Evolutionary conservation across 495 filamentous ascomycete genomes (phyloP).

Genomic region (Tetracladium setigerum): DNA sequence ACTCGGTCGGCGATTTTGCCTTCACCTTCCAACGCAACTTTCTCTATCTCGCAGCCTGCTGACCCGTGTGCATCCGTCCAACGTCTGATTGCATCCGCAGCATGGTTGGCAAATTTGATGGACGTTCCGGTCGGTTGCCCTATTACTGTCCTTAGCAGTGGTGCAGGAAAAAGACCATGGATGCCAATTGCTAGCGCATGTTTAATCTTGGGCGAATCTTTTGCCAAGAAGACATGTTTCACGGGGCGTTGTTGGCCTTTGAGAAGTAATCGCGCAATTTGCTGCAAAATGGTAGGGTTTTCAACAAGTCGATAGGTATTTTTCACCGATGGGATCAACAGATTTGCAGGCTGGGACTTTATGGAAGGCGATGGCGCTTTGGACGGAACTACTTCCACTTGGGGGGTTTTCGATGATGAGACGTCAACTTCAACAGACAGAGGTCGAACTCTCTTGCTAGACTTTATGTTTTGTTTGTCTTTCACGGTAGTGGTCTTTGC

Average conservation of each 20-base stretch:
- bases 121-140: slow-evolving; percentile 95
- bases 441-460: slow-evolving; percentile 27
- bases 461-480: slow-evolving; percentile 24
- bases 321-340: slow-evolving; percentile 61
- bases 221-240: slow-evolving; percentile 66
- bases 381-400: slow-evolving; percentile 19
- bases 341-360: slow-evolving; percentile 40
- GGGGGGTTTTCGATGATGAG: slow-evolving; percentile 13
- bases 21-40: slow-evolving; percentile 93
- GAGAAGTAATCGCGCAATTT: slow-evolving; percentile 59
- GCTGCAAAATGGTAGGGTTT: slow-evolving; percentile 63
- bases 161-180: slow-evolving; percentile 88
- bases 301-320: slow-evolving; percentile 60
- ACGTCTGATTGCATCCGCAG: slow-evolving; percentile 71
- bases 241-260: slow-evolving; percentile 50
- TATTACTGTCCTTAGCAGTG: slow-evolving; percentile 73
- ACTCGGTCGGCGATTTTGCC: slow-evolving; percentile 89
- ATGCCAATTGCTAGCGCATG: slow-evolving; percentile 88
- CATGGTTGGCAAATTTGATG: slow-evolving; percentile 83
- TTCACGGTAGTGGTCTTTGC: slow-evolving; percentile 47
- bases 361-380: slow-evolving; percentile 22
- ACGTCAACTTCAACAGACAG: slow-evolving; percentile 25
- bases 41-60: slow-evolving; percentile 67
- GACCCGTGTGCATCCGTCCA: slow-evolving; percentile 64
- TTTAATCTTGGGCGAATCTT: slow-evolving; percentile 61